A percentile compares a stretch with the other conserved stretches of the same genome.
phyloP scores from a whole-genome alignment of 1,284 basidiomycete genomes.

The Meripilus lineatus region DNA sequence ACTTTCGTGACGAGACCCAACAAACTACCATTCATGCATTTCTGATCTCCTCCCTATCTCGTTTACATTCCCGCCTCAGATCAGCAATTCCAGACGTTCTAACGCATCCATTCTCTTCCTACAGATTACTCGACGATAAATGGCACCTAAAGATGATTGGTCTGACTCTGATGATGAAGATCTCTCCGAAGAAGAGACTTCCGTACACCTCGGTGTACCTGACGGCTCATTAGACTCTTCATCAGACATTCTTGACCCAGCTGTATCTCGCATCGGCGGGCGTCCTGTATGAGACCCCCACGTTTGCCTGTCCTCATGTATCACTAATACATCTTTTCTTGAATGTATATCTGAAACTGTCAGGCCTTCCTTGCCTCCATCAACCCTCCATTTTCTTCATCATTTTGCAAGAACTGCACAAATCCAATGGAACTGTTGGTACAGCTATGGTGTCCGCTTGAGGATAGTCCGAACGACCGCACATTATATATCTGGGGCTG shows the following conservation, averaged over 20 bases:
- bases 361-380: constrained; percentile 28
- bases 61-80: constrained; percentile 6
- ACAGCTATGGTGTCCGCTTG: constrained; percentile 84
- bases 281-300: constrained; percentile 71
- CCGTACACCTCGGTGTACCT: constrained; percentile 71
- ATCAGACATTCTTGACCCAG: constrained; percentile 61
- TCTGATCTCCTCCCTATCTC: constrained; percentile 49
- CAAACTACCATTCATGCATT: constrained; percentile 86
- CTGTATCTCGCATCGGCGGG: constrained; percentile 82
- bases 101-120: constrained; percentile 8
- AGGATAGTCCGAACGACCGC: constrained; percentile 75
- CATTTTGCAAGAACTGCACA: constrained; percentile 65
- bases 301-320: constrained; percentile 37
- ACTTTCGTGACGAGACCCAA: constrained; percentile 58
- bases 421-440: constrained; percentile 72
- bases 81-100: constrained; percentile 3
- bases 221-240: constrained; percentile 58
- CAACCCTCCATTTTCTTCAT: constrained; percentile 27
- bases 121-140: neutral
- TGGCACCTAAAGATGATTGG: constrained; percentile 52
- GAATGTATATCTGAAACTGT: constrained; percentile 17
- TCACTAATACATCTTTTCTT: constrained; percentile 29
- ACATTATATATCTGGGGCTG: constrained; percentile 81
- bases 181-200: constrained; percentile 53
- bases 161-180: constrained; percentile 73